Evolutionary conservation across 129 eudicot species (phyloP).

Genomic region (Centaurea solstitialis): DNA sequence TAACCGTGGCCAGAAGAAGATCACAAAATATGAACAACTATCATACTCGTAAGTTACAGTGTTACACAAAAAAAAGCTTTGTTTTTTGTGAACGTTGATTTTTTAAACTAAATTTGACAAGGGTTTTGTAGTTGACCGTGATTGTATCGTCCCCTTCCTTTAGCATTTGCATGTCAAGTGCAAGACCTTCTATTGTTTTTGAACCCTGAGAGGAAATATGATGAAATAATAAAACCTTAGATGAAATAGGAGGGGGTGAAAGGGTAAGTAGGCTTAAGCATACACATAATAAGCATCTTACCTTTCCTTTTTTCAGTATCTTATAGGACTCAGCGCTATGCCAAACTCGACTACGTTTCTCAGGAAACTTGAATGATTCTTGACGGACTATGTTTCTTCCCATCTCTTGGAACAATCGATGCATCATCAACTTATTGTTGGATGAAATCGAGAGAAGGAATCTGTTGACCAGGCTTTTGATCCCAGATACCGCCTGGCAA

Average conservation of each 20-base stretch:
- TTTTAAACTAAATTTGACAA: neutral
- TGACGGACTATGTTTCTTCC: slow-evolving; percentile 19
- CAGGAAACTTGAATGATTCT: slow-evolving; percentile 14
- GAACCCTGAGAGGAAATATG: neutral
- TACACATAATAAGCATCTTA: neutral
- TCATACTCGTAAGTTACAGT: neutral
- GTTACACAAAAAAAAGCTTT: neutral
- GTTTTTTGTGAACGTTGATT: too few relatives aligned
- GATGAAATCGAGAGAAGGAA: slow-evolving; percentile 9
- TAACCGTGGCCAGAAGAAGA: too few relatives aligned
- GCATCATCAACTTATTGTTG: slow-evolving; percentile 31
- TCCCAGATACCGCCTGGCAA: slow-evolving; percentile 4
- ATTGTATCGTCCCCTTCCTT: neutral
- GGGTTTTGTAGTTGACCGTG: neutral
- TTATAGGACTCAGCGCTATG: slow-evolving; percentile 15
- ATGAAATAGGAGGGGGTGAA: neutral
- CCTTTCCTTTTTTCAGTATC: slow-evolving; percentile 2
- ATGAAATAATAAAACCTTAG: neutral
- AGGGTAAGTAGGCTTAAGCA: neutral
- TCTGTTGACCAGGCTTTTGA: slow-evolving; percentile 9
- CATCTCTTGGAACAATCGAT: slow-evolving; percentile 26
- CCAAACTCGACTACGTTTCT: slow-evolving; percentile 30
- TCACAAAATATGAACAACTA: neutral
- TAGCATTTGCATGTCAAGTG: slow-evolving; percentile 18
- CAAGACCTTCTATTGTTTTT: slow-evolving; percentile 17